A percentile compares a stretch with the other conserved stretches of the same genome.
Evolutionary conservation across 768 basidiomycete genomes (phyloP).

Genomic region (Hypholoma fasciculare): DNA sequence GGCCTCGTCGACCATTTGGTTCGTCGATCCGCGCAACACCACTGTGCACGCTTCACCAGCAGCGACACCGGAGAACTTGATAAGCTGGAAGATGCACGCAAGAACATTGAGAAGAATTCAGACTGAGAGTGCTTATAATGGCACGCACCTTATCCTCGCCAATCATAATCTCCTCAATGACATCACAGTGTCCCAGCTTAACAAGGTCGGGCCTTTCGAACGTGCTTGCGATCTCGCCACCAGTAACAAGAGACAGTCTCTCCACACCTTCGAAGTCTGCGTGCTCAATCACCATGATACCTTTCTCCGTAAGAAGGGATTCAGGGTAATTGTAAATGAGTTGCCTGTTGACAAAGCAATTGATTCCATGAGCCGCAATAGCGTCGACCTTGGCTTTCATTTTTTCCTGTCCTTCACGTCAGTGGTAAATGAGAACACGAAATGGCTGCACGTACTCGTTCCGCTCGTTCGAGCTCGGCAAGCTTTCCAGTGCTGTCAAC

Average conservation of each 20-base stretch:
- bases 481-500: conserved; percentile 96
- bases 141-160: conserved; percentile 91
- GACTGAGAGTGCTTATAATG: neutral
- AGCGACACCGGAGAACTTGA: conserved; percentile 99
- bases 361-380: conserved; percentile 94
- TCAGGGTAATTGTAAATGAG: conserved; percentile 99
- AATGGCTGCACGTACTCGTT: conserved; percentile 53
- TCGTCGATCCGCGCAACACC: conserved; percentile 94
- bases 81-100: conserved; percentile 59
- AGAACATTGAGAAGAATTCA: neutral
- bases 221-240: conserved; percentile 95
- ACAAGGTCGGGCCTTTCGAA: conserved; percentile 93
- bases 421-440: neutral
- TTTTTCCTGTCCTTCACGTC: conserved; percentile 71
- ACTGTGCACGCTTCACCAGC: conserved; percentile 98
- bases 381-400: conserved; percentile 98
- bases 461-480: conserved; percentile 96
- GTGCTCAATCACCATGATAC: conserved; percentile 96
- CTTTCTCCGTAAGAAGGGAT: conserved; percentile 89
- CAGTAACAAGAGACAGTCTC: conserved; percentile 91
- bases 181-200: conserved; percentile 88
- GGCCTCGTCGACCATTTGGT: conserved; percentile 99
- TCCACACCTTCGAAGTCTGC: conserved; percentile 99
- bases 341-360: conserved; percentile 96
- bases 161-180: conserved; percentile 99